Base-by-base conservation (phyloP, 306 rosid genomes). In the Rosa persica region DNA sequence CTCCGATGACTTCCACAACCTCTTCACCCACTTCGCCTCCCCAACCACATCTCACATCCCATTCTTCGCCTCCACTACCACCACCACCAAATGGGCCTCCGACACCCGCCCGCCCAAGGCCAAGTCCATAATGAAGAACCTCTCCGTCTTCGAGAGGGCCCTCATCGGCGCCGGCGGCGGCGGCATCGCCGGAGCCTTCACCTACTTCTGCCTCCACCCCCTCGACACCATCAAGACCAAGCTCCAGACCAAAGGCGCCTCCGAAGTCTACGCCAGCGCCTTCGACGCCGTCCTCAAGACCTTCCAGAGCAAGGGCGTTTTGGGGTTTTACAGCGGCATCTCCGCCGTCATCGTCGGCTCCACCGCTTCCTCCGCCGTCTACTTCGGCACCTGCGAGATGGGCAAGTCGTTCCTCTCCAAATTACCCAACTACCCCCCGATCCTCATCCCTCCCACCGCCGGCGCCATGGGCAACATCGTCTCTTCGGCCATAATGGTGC, bases 181-280 rank as follows among this genome's bases (percentile, higher is more conserved):
- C 0, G 94, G 96, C 43, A 87, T 92, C 20, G 97, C 98, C 2
- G 98, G 98, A 1, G 98, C 98, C n/a, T 95, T 95, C 83, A 94
- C 98, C 44, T 89, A 92, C 80, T 96, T 90, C 6, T 95, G 96
- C 81, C 90, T 95, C 51, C 97, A 76, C 64, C 98, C 98, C 0
- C 92, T 95, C 17, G 98, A 95, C 81, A 83, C 98, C 49, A 82
- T 95, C 81, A 95, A 92, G 49, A 95, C 97, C 69, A 95, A 89
- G 85, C 89, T 95, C 81, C 98, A 95, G 65, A 79, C 98, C 23
- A 91, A 86, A 67, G 98, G 98, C 71, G 98, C 98, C 2, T 85
- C 98, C 0, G 76, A 76, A 17, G 69, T 95, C 75, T 95, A 95
- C 89, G 83, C 83, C 48, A 91, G 82, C 74, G 20, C 96, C 76